Evolutionary conservation across 345 rosid species (phyloP).

Genomic region (Psidium friedrichsthalianum): DNA sequence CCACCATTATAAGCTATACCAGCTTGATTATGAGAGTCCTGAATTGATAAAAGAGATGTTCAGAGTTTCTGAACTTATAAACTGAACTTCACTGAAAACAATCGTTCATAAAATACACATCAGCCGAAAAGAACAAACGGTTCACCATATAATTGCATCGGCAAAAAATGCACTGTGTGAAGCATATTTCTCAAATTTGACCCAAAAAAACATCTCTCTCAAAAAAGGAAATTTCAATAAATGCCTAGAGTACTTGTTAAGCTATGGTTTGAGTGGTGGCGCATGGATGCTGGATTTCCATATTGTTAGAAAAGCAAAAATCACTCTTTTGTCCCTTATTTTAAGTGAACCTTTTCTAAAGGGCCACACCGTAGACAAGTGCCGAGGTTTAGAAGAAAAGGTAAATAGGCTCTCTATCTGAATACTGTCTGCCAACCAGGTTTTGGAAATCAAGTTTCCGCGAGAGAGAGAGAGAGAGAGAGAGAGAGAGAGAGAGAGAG

Average conservation of each 20-base stretch:
- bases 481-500: slow-evolving; percentile 3
- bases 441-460: background rate
- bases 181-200: background rate
- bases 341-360: background rate
- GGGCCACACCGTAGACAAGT: background rate
- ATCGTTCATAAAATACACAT: background rate
- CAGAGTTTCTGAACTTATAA: background rate
- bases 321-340: background rate
- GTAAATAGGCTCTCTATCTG: background rate
- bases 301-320: background rate
- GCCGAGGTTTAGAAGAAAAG: background rate
- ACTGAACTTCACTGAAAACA: background rate
- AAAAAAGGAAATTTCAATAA: background rate
- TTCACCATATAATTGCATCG: background rate
- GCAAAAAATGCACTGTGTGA: background rate
- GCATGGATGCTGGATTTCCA: background rate
- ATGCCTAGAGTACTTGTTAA: background rate
- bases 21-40: slow-evolving; percentile 96
- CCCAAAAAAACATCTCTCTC: background rate
- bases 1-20: slow-evolving; percentile 97
- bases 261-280: background rate
- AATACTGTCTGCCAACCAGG: background rate
- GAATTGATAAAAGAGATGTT: slow-evolving; percentile 4
- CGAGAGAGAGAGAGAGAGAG: background rate
- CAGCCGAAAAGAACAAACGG: background rate